These are phyloP conservation scores for Basipetospora chlamydospora DNA, from an alignment of 2,329 filamentous ascomycete species.

Conservation along the genomic window DNA sequence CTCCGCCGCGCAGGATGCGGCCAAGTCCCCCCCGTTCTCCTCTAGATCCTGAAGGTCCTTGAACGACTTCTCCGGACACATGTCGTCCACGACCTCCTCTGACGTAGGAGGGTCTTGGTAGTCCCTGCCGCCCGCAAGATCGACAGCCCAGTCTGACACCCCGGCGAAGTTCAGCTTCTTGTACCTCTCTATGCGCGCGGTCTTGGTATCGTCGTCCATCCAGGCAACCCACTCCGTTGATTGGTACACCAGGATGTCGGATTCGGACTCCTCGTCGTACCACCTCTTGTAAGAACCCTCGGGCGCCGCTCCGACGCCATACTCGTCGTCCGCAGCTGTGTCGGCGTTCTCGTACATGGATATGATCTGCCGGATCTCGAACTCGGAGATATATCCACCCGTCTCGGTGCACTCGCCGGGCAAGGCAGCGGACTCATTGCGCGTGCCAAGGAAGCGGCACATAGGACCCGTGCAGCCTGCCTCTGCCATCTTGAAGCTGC, in stretches of 20 bases:
- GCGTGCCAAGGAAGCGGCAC: constrained; percentile 11
- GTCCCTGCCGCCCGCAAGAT: constrained; percentile 5
- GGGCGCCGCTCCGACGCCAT: no score
- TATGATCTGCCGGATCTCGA: constrained; percentile 12
- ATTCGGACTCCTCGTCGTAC: not conserved
- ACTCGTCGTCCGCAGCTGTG: no score
- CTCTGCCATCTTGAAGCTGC: constrained; percentile 19
- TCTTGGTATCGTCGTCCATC: constrained; percentile 12
- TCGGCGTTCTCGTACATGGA: not conserved
- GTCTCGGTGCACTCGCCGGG: constrained; percentile 16
- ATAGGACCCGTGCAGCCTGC: constrained; percentile 13
- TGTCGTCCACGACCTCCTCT: not conserved
- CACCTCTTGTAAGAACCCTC: not conserved
- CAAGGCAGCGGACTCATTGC: constrained; percentile 9
- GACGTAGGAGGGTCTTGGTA: no score
- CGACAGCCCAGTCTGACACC: constrained; percentile 13
- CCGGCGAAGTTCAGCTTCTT: constrained; percentile 12
- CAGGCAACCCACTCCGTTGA: constrained; percentile 12
- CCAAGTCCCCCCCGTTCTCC: not conserved
- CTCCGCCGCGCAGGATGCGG: not conserved
- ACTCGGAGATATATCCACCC: constrained; percentile 17
- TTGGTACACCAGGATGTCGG: constrained; percentile 12
- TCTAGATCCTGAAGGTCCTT: not conserved
- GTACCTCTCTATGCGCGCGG: constrained; percentile 6
- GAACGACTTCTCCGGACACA: not conserved